phyloP scores from a whole-genome alignment of 208 protist genomes.

The Acanthamoeba culbertsoni region DNA sequence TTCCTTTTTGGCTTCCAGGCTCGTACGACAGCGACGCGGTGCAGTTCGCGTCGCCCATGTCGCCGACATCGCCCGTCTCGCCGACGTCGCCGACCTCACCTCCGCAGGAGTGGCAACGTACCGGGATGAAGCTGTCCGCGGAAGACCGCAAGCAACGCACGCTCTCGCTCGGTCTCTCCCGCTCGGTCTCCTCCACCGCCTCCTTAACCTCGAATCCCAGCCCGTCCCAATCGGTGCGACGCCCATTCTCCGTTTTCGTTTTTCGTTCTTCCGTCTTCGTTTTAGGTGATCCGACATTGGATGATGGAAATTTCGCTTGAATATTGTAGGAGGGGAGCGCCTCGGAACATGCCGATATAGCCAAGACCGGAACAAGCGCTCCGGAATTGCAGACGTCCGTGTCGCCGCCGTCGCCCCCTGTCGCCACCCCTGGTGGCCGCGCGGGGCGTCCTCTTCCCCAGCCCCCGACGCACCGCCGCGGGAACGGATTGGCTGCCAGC shows the following conservation, averaged over 20 bases:
- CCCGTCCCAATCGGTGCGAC: too few species aligned
- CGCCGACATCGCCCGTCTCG: neutral
- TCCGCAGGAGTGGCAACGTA: neutral
- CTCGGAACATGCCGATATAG: too few species aligned
- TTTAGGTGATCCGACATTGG: neutral
- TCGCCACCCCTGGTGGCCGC: too few species aligned
- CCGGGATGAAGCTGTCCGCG: neutral
- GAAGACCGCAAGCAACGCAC: constrained; percentile 23
- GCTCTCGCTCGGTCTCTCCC: neutral
- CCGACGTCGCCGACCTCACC: neutral
- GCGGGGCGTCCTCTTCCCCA: too few species aligned
- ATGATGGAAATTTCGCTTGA: too few species aligned
- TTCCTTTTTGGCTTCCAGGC: too few species aligned
- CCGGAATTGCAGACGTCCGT: too few species aligned
- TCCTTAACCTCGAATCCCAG: neutral
- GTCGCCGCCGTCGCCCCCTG: too few species aligned
- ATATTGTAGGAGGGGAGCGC: too few species aligned
- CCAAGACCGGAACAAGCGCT: too few species aligned
- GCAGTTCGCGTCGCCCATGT: neutral
- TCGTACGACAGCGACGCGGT: neutral
- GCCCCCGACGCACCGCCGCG: too few species aligned
- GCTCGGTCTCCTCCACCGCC: neutral
- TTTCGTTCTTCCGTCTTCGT: neutral
- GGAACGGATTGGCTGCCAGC: too few species aligned
- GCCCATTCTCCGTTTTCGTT: neutral